phyloP scores from a whole-genome alignment of 1,284 basidiomycete species.

The Heterobasidion parviporum region DNA sequence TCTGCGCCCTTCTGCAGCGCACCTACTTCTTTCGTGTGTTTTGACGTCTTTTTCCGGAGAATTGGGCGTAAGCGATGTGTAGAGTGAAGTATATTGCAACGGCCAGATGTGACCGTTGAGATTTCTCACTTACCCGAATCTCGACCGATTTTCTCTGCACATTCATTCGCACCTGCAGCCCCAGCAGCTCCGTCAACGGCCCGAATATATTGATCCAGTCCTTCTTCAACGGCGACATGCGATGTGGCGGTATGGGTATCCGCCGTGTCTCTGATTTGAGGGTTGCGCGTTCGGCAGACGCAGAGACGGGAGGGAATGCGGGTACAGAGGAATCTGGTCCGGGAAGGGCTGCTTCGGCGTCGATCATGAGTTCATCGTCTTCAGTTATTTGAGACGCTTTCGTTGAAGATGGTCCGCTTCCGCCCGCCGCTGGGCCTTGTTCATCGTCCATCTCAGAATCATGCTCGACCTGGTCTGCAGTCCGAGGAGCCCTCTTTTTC shows the following conservation, averaged over 20 bases:
- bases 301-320: constrained; percentile 57
- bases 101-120: constrained; percentile 1
- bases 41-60: constrained; percentile 65
- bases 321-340: constrained; percentile 35
- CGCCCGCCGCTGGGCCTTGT: constrained; percentile 8
- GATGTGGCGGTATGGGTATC: constrained; percentile 90
- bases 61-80: no score
- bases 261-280: constrained; percentile 76
- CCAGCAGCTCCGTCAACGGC: constrained; percentile 90
- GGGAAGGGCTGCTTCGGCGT: constrained; percentile 33
- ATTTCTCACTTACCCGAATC: constrained; percentile 62
- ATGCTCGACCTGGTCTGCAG: constrained; percentile 14
- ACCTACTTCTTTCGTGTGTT: constrained; percentile 87
- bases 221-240: constrained; percentile 95
- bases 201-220: constrained; percentile 98
- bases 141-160: constrained; percentile 84
- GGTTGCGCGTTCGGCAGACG: constrained; percentile 43
- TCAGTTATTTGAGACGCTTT: constrained; percentile 12
- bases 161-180: constrained; percentile 96
- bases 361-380: constrained; percentile 59
- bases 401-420: constrained; percentile 4
- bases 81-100: constrained; percentile 1
- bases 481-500: constrained; percentile 35
- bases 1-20: constrained; percentile 97
- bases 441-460: constrained; percentile 30